These are phyloP conservation scores for Leccinum solheimii DNA, from an alignment of 1,284 basidiomycete genomes.

Conservation along the genomic window DNA sequence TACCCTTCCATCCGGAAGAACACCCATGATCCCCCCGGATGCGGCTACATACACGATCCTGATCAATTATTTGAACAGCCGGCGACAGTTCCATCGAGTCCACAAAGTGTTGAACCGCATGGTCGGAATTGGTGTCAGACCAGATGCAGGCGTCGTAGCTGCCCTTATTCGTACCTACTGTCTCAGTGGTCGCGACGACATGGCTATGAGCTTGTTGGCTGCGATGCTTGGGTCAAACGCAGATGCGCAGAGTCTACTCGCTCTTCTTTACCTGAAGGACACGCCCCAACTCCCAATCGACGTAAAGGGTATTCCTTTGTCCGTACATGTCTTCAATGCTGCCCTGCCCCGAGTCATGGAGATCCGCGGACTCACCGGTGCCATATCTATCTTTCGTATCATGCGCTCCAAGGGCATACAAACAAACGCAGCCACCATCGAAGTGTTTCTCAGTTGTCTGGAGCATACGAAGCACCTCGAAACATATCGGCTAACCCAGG, in stretches of 20 bases:
- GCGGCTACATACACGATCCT: constrained; percentile 64
- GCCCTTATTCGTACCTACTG: constrained; percentile 60
- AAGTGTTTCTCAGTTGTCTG: constrained; percentile 55
- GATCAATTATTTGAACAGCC: constrained; percentile 55
- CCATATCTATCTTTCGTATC: constrained; percentile 46
- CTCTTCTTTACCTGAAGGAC: constrained; percentile 25
- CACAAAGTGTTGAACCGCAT: constrained; percentile 51
- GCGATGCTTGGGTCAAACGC: constrained; percentile 40
- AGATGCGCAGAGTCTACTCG: constrained; percentile 26
- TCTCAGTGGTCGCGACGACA: constrained; percentile 42
- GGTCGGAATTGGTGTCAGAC: constrained; percentile 41
- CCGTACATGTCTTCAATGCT: constrained; percentile 57
- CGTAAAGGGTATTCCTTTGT: constrained; percentile 41
- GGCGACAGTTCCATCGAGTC: constrained; percentile 46
- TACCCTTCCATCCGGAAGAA: constrained; percentile 6
- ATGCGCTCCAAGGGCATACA: constrained; percentile 52
- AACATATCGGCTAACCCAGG: constrained; percentile 46
- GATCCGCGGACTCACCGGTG: constrained; percentile 47
- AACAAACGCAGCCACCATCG: constrained; percentile 53
- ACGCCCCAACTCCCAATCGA: constrained; percentile 31
- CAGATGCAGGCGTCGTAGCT: constrained; percentile 48
- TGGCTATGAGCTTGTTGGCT: constrained; percentile 44
- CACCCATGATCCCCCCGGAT: constrained; percentile 43
- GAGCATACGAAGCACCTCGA: constrained; percentile 41
- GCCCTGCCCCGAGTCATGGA: constrained; percentile 51